Evolutionary conservation across 805 yeast species (phyloP), one percentile per base, ranked within the genome.

Genomic region (Helenozyma baotianmanensis): DNA sequence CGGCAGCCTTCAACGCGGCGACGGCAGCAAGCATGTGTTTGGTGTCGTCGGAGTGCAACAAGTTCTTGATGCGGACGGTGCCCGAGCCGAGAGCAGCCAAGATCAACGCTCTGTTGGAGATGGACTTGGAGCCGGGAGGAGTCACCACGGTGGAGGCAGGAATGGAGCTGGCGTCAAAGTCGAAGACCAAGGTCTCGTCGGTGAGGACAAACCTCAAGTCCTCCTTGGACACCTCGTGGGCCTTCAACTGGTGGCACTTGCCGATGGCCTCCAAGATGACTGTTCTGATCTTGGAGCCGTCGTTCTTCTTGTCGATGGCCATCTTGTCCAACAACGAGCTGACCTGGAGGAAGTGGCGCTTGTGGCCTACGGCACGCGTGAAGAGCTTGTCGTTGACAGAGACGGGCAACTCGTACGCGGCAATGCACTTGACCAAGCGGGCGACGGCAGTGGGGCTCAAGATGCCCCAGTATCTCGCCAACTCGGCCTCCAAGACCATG

Each of bases 81-180:
- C 97, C 97, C 33, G 72, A 62, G 39, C 96, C 95, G 40, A 92
- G 72, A 14, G 97, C 95, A 27, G 98, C 97, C 43, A 92, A 68
- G 11, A 92, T 77, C 38, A 92, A 69, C 5, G 97, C 98, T 57
- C 98, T 78, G 56, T 92, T 92, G 6, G 97, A 89, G 39, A 92
- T 90, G 3, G 97, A 90, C 57, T 92, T 92, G 2, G 97, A 90
- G 2, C 98, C 98, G 4, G 98, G 98, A 12, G 98, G 98, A 9
- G 72, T 69, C 12, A 65, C 60, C 22, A 86, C 74, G 13, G 65
- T 72, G 15, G 68, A 63, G 6, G 51, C 30, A 6, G 72, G 68
- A 4, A 48, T 42, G 2, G 51, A 43, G 21, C 59, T 45, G 5
- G 48, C 29, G 31, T 55, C 49, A 58, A 78, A 82, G 31, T 80